Evolutionary conservation across 2,329 filamentous ascomycete species (phyloP), one percentile per base, ranked within the genome.

Genomic region (Microthyrium microscopicum): DNA sequence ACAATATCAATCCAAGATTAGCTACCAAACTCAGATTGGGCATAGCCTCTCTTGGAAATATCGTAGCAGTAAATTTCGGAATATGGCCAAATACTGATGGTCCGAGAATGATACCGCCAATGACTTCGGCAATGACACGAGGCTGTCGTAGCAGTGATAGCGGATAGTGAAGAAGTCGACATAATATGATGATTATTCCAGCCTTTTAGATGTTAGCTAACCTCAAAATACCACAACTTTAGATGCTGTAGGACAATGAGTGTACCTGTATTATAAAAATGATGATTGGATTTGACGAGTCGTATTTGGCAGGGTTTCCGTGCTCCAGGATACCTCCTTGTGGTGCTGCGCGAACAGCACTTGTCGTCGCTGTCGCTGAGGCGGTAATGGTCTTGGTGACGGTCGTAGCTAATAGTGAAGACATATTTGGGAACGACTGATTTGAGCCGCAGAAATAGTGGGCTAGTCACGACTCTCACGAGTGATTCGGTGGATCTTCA

Each of bases 11-110:
- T 5, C 84, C 84, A 3, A 93, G 56, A 44, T 89, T 92, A 28
- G 84, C 83, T 28, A 82, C 79, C 34, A 85, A 67, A 44, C 61
- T 75, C 31, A 93, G 61, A 33, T 76, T 73, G 3, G 81, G 74
- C 53, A 91, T 79, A 2, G 81, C 84, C 1, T 59, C 68, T 0
- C 60, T 48, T 0, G 84, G 83, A 47, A 93, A 93, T 42, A 93
- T 87, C 41, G 76, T 63, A 3, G 62, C 55, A 32, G 70, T 64
- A 57, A 92, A 93, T 25, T 75, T 73, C 1, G 82, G 82, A 16
- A 92, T 83, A 33, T 77, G 73, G 47, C 83, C 83, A 72, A 92
- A 77, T 16, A 91, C 78, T 0, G 84, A 89, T 2, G 84, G 84
- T 3, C 84, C 84, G 1, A 93, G 66, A 24, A 93, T 54, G 47